A percentile compares a stretch with the other conserved stretches of the same genome.
Evolutionary conservation across 2,329 filamentous ascomycete species (phyloP).

Genomic region (Stromatinia cepivora): DNA sequence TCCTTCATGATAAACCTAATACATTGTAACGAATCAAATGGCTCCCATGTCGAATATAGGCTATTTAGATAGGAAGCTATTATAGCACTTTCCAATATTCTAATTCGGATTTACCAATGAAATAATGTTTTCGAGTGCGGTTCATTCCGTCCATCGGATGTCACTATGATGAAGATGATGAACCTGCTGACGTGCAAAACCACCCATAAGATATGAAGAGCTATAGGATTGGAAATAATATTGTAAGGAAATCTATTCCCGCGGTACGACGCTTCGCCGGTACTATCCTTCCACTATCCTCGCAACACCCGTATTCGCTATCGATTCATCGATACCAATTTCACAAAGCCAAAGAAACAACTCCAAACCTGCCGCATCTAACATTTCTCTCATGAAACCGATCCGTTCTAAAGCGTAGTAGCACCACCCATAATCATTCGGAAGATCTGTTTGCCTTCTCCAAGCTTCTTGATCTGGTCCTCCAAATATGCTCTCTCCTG

Average conservation of each 20-base stretch:
- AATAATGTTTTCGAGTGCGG: too few relatives aligned
- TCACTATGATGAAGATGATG: background rate
- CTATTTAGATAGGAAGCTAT: too few relatives aligned
- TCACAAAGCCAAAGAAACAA: background rate
- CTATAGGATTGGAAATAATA: background rate
- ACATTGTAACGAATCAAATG: too few relatives aligned
- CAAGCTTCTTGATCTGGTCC: constrained; percentile 35
- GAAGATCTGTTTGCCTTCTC: constrained; percentile 36
- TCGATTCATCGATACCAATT: background rate
- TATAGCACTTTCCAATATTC: too few relatives aligned
- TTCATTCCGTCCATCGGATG: too few relatives aligned
- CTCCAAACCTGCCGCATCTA: background rate
- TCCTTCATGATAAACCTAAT: too few relatives aligned
- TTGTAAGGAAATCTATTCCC: background rate
- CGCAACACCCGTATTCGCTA: background rate
- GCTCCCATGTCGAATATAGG: too few relatives aligned
- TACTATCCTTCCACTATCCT: background rate
- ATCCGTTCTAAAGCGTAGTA: background rate
- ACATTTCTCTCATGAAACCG: background rate
- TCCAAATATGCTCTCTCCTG: constrained; percentile 34
- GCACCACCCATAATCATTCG: constrained; percentile 28
- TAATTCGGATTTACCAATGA: too few relatives aligned
- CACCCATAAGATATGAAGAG: background rate
- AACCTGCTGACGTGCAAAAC: too few relatives aligned
- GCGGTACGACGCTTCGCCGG: background rate